These are phyloP conservation scores for Albugo laibachii DNA, from an alignment of 352 stramenopile species.

Conservation along the genomic window DNA sequence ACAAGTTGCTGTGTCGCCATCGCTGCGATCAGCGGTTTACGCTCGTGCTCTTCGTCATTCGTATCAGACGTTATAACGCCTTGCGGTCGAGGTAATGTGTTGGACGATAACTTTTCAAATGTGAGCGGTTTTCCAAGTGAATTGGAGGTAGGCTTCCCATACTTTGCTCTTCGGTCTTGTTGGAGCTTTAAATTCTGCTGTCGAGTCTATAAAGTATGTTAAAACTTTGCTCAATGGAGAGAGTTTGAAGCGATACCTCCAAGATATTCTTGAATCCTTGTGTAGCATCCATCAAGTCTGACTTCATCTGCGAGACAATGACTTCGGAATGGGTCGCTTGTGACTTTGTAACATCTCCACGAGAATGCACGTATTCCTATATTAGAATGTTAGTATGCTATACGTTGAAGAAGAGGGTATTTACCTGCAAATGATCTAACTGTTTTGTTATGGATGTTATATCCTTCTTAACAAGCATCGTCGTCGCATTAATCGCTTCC, in stretches of 20 bases:
- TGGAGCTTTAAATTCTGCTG: constrained; percentile 78
- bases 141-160: constrained; percentile 51
- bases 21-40: constrained; percentile 42
- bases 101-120: constrained; percentile 10
- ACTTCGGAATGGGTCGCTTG: constrained; percentile 55
- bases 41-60: constrained; percentile 20
- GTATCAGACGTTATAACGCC: constrained; percentile 10
- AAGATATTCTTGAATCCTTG: constrained; percentile 73
- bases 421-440: constrained; percentile 47
- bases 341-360: constrained; percentile 29
- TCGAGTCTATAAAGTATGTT: constrained; percentile 14
- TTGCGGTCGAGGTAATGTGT: constrained; percentile 31
- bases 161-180: constrained; percentile 52
- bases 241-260: constrained; percentile 11
- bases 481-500: constrained; percentile 65
- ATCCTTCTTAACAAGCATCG: constrained; percentile 66
- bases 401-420: not conserved
- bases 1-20: constrained; percentile 58
- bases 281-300: constrained; percentile 55
- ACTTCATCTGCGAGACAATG: constrained; percentile 75
- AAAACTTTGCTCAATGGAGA: not conserved
- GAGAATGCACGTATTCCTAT: constrained; percentile 55
- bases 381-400: not conserved
- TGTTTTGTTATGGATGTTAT: constrained; percentile 76
- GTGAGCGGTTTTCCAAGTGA: constrained; percentile 53